These are phyloP conservation scores for Cymbopogon citratus DNA, from an alignment of 176 grass and related monocot species.

Conservation along the genomic window DNA sequence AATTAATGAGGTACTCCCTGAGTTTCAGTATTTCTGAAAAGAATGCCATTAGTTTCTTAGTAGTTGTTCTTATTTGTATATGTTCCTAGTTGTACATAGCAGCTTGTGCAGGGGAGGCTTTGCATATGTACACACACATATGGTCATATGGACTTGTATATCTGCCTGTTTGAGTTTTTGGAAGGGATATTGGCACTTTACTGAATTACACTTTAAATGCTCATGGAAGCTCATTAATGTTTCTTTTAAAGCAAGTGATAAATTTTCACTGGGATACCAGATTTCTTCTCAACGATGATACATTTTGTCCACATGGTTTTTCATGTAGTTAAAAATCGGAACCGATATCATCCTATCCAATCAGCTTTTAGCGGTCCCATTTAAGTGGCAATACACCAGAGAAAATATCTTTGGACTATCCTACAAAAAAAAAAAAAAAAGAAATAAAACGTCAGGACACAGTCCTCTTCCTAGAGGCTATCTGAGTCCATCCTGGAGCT, in stretches of 20 bases:
- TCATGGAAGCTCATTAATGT: not conserved
- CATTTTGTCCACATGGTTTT: not conserved
- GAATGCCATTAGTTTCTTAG: not conserved
- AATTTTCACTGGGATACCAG: not conserved
- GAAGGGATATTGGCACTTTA: not conserved
- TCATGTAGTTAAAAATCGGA: not conserved
- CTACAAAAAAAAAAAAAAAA: not conserved
- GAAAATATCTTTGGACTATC: not conserved
- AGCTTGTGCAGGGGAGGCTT: not conserved
- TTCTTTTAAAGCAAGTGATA: not conserved
- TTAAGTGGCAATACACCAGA: not conserved
- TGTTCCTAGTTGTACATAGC: too few relatives aligned
- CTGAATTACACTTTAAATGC: not conserved
- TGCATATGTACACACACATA: not conserved
- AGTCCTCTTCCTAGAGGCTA: not conserved
- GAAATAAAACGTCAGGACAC: not conserved
- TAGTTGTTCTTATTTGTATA: not conserved
- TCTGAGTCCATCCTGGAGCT: not conserved
- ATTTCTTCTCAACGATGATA: not conserved
- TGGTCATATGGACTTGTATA: not conserved
- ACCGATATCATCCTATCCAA: not conserved
- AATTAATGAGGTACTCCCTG: constrained; percentile 73
- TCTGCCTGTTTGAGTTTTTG: not conserved
- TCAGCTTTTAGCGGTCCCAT: not conserved
- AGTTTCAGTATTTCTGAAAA: not conserved